A percentile compares a stretch with the other conserved stretches of the same genome.
Evolutionary conservation across 441 rosid genomes (phyloP).

Genomic region (Populus hybrid): DNA sequence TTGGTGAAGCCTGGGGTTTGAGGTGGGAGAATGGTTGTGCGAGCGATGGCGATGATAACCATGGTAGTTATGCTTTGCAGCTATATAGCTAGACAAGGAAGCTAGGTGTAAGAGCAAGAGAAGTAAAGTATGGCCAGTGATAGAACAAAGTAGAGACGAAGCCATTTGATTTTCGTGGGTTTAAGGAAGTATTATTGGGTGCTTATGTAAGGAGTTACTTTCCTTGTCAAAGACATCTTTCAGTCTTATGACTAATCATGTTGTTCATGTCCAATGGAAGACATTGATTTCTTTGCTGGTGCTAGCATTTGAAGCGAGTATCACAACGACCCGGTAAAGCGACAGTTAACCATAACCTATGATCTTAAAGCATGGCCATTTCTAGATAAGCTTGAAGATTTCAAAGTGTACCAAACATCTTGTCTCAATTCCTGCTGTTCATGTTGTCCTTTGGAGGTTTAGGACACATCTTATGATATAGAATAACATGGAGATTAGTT

Average conservation of each 20-base stretch:
- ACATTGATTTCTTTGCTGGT: slow-evolving; percentile 22
- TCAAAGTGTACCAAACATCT: background rate
- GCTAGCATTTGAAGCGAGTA: slow-evolving; percentile 16
- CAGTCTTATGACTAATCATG: slow-evolving; percentile 39
- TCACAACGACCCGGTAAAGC: slow-evolving; percentile 31
- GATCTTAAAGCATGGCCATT: background rate
- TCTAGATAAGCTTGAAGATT: background rate
- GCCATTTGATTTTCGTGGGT: slow-evolving; percentile 41
- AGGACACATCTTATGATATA: background rate
- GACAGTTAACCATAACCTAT: slow-evolving; percentile 44
- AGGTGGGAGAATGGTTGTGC: slow-evolving; percentile 25
- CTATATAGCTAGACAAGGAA: slow-evolving; percentile 15
- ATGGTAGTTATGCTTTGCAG: slow-evolving; percentile 45
- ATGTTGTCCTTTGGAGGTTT: slow-evolving; percentile 13
- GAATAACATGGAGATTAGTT: background rate
- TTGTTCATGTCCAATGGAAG: slow-evolving; percentile 15
- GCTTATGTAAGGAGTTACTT: slow-evolving; percentile 27
- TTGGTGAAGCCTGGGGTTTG: slow-evolving; percentile 48
- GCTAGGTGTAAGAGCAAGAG: background rate
- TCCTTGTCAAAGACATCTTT: slow-evolving; percentile 17
- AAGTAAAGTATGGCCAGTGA: slow-evolving; percentile 29
- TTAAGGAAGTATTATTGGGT: background rate
- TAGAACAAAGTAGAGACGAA: slow-evolving; percentile 23
- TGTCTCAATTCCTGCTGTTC: slow-evolving; percentile 2
- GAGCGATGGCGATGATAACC: slow-evolving; percentile 31